Conservation (phyloP, 306 rosid species). For the Hippophae rhamnoides region DNA sequence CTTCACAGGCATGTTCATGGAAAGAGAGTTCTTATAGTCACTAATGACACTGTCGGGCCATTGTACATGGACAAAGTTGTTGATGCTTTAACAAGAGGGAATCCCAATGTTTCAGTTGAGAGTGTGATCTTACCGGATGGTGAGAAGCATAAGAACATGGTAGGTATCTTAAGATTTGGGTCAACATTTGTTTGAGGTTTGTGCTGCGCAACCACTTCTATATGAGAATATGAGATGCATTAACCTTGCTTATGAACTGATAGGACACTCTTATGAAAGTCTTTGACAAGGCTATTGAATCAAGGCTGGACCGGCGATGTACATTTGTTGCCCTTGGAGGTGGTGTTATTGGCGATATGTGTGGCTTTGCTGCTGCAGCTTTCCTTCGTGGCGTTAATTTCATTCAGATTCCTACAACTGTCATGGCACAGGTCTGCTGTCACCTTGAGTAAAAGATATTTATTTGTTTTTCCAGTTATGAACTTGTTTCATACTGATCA, state of each 20-base stretch:
- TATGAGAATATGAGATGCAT: conserved; percentile 2
- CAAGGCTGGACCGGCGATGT: conserved; percentile 61
- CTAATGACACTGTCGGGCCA: conserved; percentile 66
- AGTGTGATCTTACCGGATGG: conserved; percentile 78
- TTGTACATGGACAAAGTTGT: conserved; percentile 69
- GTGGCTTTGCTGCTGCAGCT: conserved; percentile 87
- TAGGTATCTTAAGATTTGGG: conserved; percentile 21
- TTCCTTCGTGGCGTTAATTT: conserved; percentile 88
- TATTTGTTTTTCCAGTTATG: background rate
- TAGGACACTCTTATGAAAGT: conserved; percentile 90
- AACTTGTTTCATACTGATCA: background rate
- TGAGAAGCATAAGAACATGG: conserved; percentile 90
- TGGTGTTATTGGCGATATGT: conserved; percentile 92
- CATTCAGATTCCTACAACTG: conserved; percentile 94
- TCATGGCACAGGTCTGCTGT: conserved; percentile 75
- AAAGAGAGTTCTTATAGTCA: conserved; percentile 84
- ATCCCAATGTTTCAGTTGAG: conserved; percentile 76
- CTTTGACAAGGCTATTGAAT: conserved; percentile 89
- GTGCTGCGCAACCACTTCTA: background rate
- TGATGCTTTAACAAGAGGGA: conserved; percentile 66
- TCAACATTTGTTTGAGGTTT: background rate
- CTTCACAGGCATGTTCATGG: conserved; percentile 84
- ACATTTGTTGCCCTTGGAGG: conserved; percentile 98
- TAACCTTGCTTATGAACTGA: conserved; percentile 22
- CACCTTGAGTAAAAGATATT: too few relatives aligned